Base-by-base conservation (phyloP, 2,329 filamentous ascomycete genomes). In the Aureobasidium leucospermi region DNA sequence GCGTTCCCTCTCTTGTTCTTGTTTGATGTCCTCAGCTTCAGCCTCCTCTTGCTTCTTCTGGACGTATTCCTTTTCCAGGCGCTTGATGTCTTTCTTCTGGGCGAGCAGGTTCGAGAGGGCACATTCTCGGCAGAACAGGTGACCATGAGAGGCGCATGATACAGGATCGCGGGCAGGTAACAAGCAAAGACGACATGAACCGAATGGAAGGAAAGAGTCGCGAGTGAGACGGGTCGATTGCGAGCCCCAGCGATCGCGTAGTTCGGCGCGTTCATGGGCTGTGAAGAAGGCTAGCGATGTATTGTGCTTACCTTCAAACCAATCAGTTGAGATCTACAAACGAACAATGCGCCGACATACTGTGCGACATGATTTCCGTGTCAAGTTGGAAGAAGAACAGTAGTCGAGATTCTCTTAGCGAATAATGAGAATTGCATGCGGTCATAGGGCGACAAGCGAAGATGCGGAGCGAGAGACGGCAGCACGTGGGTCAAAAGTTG, bases 101-200 rank as follows among this genome's bases (percentile, higher is more conserved):
- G 90, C 83, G 1, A 97, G 80, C n/a, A 99, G 85, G 68, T 97
- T 96, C 65, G 80, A 86, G 57, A 97, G 83, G 8, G 91, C 92
- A 76, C 93, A 99, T 76, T 97, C 94, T 66, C 90, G 86, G 73
- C 93, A 99, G 77, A 97, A 97, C 13, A 99, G 80, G 73, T 97
- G 92, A 62, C 93, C 93, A 64, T 86, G 83, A 2, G 74, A 74
- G 2, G 82, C 78, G 73, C 93, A 97, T 23, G 90, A 85, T 38
- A 96, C 90, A 0, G 94, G 92, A 48, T 90, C 84, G 32, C 87
- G 83, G 19, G 92, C 88, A 7, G 87, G 83, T 61, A 91, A 84
- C 15, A 97, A 85, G 69, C 93, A 99, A 31, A 99, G 81, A 58
- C 87, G 84, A 76, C 93, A 99, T 23, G 87, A 90, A 58, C 88